These are phyloP conservation scores for Phytophthora sp. DNA, from an alignment of 352 stramenopile genomes.

Conservation along the genomic window DNA sequence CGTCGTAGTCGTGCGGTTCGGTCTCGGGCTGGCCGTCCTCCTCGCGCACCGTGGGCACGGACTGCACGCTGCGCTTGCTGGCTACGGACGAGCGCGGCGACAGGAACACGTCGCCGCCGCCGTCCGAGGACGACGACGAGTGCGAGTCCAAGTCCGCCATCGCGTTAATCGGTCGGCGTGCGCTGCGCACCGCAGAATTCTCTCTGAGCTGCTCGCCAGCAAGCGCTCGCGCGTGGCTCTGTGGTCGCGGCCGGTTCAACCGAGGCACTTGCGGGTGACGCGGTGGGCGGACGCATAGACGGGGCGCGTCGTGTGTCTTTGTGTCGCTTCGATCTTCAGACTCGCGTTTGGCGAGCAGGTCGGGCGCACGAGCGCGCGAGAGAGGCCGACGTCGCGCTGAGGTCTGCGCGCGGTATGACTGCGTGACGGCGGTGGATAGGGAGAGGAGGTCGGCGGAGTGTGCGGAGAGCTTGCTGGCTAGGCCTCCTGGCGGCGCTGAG, in stretches of 20 bases:
- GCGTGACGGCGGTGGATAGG: too few relatives aligned
- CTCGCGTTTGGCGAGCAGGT: background rate
- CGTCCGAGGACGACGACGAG: slow-evolving; percentile 39
- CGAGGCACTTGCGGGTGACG: background rate
- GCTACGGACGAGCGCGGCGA: slow-evolving; percentile 33
- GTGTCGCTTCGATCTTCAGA: slow-evolving; percentile 11
- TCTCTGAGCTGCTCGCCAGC: slow-evolving; percentile 8
- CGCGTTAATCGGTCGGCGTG: background rate
- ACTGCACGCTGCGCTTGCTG: slow-evolving; percentile 37
- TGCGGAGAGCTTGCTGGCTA: too few relatives aligned
- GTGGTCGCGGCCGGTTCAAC: slow-evolving; percentile 23
- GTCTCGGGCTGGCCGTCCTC: slow-evolving; percentile 15
- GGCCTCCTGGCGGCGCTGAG: too few relatives aligned
- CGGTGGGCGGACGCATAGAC: background rate
- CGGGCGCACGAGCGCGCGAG: background rate
- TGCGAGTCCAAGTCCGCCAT: slow-evolving; percentile 41
- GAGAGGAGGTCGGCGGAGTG: too few relatives aligned
- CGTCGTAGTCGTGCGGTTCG: slow-evolving; percentile 23
- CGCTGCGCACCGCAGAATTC: slow-evolving; percentile 25
- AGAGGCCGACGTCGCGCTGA: too few relatives aligned
- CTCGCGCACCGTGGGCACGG: slow-evolving; percentile 28
- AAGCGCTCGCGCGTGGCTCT: slow-evolving; percentile 17
- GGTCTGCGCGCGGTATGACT: too few relatives aligned
- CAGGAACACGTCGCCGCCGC: slow-evolving; percentile 35
- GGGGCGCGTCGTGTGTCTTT: slow-evolving; percentile 13